These are phyloP conservation scores for Boletellus sp. DNA, from an alignment of 768 basidiomycete species.

Conservation along the genomic window DNA sequence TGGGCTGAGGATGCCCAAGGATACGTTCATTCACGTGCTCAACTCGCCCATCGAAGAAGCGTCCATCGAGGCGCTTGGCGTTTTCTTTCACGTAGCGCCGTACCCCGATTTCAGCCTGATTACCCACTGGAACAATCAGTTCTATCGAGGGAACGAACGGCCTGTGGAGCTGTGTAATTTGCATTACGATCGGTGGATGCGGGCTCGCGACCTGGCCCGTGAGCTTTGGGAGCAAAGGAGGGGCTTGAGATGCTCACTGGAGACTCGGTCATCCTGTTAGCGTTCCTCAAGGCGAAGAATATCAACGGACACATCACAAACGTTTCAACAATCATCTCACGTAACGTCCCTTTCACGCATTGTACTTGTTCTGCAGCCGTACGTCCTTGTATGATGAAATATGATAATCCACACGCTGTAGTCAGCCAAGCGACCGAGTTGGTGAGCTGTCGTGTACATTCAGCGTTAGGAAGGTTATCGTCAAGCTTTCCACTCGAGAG, in stretches of 20 bases:
- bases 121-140: neutral
- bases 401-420: no score
- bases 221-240: neutral
- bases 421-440: no score
- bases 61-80: constrained; percentile 9
- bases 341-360: no score
- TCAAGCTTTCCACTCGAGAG: no score
- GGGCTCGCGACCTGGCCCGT: neutral
- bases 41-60: constrained; percentile 6
- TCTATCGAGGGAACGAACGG: neutral
- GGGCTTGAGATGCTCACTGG: constrained; percentile 5
- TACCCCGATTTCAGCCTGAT: constrained; percentile 2
- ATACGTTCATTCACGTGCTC: neutral
- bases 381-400: no score
- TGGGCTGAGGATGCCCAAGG: constrained; percentile 1
- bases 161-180: neutral
- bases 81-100: constrained; percentile 15
- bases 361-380: no score
- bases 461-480: no score
- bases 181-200: constrained; percentile 6
- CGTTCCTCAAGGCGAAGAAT: no score
- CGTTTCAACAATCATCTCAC: no score
- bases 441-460: no score
- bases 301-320: no score
- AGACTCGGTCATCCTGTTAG: neutral